A percentile compares a stretch with the other conserved stretches of the same genome.
Evolutionary conservation across 169 alveolate species (phyloP).

Genomic region (Cryptosporidium bovis): DNA sequence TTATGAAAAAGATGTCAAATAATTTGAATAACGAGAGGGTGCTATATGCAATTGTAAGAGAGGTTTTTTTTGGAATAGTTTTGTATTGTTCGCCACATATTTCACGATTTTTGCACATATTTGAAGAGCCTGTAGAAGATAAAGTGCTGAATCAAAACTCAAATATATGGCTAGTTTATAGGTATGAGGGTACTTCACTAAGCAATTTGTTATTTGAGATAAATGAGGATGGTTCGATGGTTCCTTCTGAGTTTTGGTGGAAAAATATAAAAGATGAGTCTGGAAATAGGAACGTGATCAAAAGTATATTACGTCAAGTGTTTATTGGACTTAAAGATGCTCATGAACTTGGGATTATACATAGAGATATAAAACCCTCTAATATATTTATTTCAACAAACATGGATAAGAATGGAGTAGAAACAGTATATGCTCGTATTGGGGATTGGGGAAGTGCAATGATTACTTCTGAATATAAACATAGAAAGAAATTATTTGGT

Average conservation of each 20-base stretch:
- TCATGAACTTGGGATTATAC: constrained; percentile 47
- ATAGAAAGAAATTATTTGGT: not conserved
- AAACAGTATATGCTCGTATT: constrained; percentile 11
- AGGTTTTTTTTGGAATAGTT: constrained; percentile 61
- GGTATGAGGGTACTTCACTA: constrained; percentile 51
- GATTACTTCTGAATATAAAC: not conserved
- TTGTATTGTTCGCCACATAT: constrained; percentile 61
- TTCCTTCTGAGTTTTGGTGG: constrained; percentile 70
- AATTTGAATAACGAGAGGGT: not conserved
- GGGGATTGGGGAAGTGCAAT: constrained; percentile 75
- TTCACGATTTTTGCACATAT: constrained; percentile 56
- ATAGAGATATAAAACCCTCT: constrained; percentile 72
- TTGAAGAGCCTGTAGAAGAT: constrained; percentile 40
- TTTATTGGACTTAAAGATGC: constrained; percentile 11
- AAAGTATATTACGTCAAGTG: constrained; percentile 18
- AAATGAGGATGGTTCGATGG: constrained; percentile 16
- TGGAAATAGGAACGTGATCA: not conserved
- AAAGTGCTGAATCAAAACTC: not conserved
- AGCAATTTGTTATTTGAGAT: constrained; percentile 31
- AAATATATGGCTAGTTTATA: constrained; percentile 61
- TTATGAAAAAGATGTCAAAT: constrained; percentile 56
- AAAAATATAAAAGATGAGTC: constrained; percentile 12
- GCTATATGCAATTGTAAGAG: constrained; percentile 35
- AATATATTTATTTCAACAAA: constrained; percentile 22
- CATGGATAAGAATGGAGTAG: not conserved